phyloP scores from a whole-genome alignment of 148 eudicot genomes.

The Fallopia convolvulus region DNA sequence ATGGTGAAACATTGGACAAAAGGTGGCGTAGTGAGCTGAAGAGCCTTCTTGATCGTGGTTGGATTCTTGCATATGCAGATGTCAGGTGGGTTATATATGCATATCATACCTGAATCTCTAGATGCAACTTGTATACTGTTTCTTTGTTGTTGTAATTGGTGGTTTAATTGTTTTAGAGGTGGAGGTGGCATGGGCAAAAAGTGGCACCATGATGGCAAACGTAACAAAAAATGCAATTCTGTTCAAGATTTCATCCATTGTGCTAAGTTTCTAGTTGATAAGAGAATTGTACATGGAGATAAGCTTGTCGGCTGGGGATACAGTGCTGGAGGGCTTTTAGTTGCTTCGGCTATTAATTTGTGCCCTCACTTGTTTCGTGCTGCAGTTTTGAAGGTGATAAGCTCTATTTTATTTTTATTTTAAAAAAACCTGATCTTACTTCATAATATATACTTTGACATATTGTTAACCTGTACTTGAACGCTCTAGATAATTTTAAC shows the following conservation, averaged over 20 bases:
- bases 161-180: conserved; percentile 45
- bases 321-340: conserved; percentile 94
- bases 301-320: conserved; percentile 96
- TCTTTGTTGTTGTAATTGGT: not conserved
- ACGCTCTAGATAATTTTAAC: not conserved
- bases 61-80: conserved; percentile 96
- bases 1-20: conserved; percentile 89
- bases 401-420: not conserved
- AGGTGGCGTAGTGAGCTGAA: conserved; percentile 88
- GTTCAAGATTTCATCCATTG: conserved; percentile 66
- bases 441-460: not conserved
- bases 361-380: conserved; percentile 77
- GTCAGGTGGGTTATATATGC: conserved; percentile 48
- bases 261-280: conserved; percentile 68
- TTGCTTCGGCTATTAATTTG: conserved; percentile 78
- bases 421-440: not conserved
- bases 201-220: conserved; percentile 85
- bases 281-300: conserved; percentile 54
- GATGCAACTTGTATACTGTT: not conserved
- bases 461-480: not conserved
- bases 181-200: conserved; percentile 86
- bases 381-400: conserved; percentile 72
- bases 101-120: not conserved
- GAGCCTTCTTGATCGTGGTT: conserved; percentile 97
- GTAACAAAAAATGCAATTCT: conserved; percentile 55